Base-by-base conservation (phyloP, 148 eudicot species). In the Chenopodium quinoa region DNA sequence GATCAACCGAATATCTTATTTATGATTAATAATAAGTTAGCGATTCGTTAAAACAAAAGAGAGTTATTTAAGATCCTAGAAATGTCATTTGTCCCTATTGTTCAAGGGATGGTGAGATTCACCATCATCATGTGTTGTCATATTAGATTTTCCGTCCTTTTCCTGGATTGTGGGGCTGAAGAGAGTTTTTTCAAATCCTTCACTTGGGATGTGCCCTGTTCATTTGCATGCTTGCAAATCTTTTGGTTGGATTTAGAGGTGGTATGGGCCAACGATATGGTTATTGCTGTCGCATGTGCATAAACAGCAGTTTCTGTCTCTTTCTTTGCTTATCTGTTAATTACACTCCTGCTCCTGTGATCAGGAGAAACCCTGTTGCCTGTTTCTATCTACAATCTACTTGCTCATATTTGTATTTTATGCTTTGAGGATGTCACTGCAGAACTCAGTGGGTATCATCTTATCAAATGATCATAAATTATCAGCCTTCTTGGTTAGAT, bases 81-180 rank as follows among this genome's bases (percentile, higher is more conserved):
- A 40, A 77, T 72, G 78, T 77, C 52, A 72, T 73, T 77, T 73
- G 75, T 65, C 73, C 74, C 58, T 50, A 75, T 76, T 73, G 25
- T 81, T 66, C 10, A 78, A 64, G 32, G 71, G 76, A 65, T 78
- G 71, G 63, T 81, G 31, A 77, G 79, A 81, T 78, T 78, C 47
- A 32, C 79, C 75, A 72, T 29, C 72, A 72, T 75, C 74, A 63
- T 80, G 78, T 84, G 52, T 75, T 68, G 72, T 81, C 71, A 78
- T 78, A 46, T 47, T 84, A 54, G 52, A 66, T 78, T 81, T 67
- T 81, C 71, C 58, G 87, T 81, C 84, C 81, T 78, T 85, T 73
- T 54, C 81, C 75, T 67, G 74, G 54, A 81, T 71, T 74, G 80
- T 81, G 87, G 81, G 81, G 79, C 84, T 73, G 32, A 66, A 75